Conservation (phyloP, 1,284 basidiomycete genomes). For the Sporisorium exsertum region DNA sequence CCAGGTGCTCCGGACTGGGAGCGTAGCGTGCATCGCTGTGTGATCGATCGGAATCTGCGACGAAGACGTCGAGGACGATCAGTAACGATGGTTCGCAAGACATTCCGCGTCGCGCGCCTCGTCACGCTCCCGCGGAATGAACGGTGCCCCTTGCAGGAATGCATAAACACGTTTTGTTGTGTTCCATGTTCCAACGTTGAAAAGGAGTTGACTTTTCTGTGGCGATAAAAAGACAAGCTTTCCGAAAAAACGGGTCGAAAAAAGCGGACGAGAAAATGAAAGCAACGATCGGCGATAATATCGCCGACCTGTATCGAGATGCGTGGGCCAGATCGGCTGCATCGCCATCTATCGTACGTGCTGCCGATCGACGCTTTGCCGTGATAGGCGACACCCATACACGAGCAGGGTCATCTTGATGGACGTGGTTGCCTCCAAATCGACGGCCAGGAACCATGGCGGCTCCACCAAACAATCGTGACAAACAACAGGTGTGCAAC, state of each 20-base stretch:
- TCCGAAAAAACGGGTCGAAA: neutral
- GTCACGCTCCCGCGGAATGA: neutral
- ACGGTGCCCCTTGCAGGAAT: slow-evolving; percentile 4
- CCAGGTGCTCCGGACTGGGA: neutral
- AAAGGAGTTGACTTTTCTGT: too few species aligned
- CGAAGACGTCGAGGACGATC: neutral
- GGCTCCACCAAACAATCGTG: neutral
- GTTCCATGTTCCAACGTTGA: too few species aligned
- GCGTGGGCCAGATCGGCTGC: neutral
- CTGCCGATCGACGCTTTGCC: neutral
- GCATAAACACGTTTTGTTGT: neutral
- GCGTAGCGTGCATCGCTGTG: neutral
- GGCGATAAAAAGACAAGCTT: neutral
- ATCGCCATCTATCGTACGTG: neutral
- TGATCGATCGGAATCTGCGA: neutral
- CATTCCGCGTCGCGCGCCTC: slow-evolving; percentile 7
- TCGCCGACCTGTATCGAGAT: neutral
- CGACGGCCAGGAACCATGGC: too few species aligned
- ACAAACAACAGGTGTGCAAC: neutral
- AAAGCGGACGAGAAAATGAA: neutral
- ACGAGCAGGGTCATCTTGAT: too few species aligned
- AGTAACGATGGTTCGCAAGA: neutral
- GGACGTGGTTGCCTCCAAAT: too few species aligned
- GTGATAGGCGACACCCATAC: too few species aligned
- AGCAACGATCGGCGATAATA: neutral